Conservation (phyloP, 495 filamentous ascomycete genomes). For the Aspergillus bertholletiae region DNA sequence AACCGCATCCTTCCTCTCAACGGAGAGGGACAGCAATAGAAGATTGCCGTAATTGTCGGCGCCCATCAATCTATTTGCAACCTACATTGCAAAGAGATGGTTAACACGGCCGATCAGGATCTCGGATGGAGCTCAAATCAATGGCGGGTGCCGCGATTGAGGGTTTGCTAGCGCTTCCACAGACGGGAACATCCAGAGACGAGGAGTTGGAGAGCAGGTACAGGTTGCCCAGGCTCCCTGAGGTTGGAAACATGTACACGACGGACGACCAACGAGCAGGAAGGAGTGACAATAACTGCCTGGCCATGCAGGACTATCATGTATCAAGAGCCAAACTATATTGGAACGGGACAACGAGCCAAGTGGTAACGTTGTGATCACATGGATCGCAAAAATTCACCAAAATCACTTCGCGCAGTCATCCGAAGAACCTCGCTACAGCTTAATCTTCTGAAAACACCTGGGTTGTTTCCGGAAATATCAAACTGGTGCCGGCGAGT, state of each 20-base stretch:
- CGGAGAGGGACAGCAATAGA: conserved; percentile 28
- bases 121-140: conserved; percentile 42
- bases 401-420: conserved; percentile 25
- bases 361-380: conserved; percentile 18
- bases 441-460: conserved; percentile 18
- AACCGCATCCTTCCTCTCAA: conserved; percentile 58
- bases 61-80: conserved; percentile 61
- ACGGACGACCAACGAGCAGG: conserved; percentile 25
- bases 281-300: conserved; percentile 15
- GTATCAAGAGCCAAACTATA: conserved; percentile 24
- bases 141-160: conserved; percentile 52
- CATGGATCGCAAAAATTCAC: conserved; percentile 10
- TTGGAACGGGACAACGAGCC: conserved; percentile 43
- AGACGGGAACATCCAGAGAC: conserved; percentile 16
- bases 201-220: conserved; percentile 37
- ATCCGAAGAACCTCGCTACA: conserved; percentile 46
- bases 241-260: conserved; percentile 42
- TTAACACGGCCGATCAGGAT: conserved; percentile 72
- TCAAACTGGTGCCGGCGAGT: conserved; percentile 49
- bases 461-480: conserved; percentile 25
- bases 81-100: conserved; percentile 56
- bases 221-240: conserved; percentile 39
- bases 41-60: conserved; percentile 48
- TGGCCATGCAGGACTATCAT: conserved; percentile 7
- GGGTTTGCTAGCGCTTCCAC: conserved; percentile 40